Conservation (phyloP, 805 yeast genomes). For the Metschnikowia peoriensis region DNA sequence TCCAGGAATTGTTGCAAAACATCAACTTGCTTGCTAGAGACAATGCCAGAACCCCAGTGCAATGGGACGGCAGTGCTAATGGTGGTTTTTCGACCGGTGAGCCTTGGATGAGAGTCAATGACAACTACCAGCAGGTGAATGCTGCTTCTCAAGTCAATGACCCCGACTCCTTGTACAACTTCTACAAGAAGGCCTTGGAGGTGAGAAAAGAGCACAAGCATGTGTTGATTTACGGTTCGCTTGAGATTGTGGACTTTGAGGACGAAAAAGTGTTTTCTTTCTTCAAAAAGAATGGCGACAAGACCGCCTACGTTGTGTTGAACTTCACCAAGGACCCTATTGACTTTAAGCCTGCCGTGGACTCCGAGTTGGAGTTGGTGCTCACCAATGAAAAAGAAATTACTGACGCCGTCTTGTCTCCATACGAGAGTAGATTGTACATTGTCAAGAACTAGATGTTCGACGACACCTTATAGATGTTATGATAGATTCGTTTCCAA, state of each 20-base stretch:
- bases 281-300: constrained; percentile 33
- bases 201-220: constrained; percentile 47
- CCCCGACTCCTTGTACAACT: constrained; percentile 44
- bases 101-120: constrained; percentile 57
- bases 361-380: constrained; percentile 26
- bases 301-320: constrained; percentile 24
- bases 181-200: constrained; percentile 44
- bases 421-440: constrained; percentile 49
- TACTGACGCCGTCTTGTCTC: constrained; percentile 27
- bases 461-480: not conserved
- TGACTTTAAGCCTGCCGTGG: constrained; percentile 17
- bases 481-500: not conserved
- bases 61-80: constrained; percentile 45
- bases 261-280: constrained; percentile 41
- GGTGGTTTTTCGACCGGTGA: constrained; percentile 49
- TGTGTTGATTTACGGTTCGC: constrained; percentile 46
- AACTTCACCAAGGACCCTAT: constrained; percentile 22
- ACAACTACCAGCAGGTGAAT: constrained; percentile 48
- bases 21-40: constrained; percentile 48
- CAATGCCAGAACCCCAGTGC: constrained; percentile 56
- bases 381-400: constrained; percentile 23
- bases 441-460: constrained; percentile 14
- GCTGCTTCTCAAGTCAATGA: constrained; percentile 46
- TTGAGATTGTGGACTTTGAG: constrained; percentile 44
- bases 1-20: constrained; percentile 28